Percentiles rank a stretch among this genome's conserved stretches.
phyloP scores from a whole-genome alignment of 371 early-diverging fungal genomes.

The Gilbertella persicaria region DNA sequence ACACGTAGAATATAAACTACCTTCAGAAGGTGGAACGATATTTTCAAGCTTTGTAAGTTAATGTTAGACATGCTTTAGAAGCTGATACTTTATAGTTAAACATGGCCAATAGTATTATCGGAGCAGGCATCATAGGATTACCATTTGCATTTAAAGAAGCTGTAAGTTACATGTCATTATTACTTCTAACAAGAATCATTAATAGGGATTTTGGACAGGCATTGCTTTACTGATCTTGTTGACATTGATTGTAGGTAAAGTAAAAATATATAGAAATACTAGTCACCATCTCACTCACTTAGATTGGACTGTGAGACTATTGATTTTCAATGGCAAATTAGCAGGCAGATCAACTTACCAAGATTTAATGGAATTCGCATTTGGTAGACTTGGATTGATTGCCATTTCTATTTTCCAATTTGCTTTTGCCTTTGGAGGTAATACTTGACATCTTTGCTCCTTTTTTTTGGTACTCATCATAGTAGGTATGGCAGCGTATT shows the following conservation, averaged over 20 bases:
- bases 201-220: constrained; percentile 64
- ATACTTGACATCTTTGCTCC: neutral
- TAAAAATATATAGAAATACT: no score
- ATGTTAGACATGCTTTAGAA: constrained; percentile 9
- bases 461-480: neutral
- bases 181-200: neutral
- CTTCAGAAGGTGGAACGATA: constrained; percentile 50
- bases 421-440: constrained; percentile 84
- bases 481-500: constrained; percentile 75
- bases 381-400: constrained; percentile 71
- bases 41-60: constrained; percentile 51
- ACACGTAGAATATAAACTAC: constrained; percentile 29
- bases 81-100: constrained; percentile 49
- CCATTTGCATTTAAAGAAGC: constrained; percentile 66
- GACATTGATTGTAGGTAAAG: constrained; percentile 64
- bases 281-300: no score
- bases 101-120: constrained; percentile 79
- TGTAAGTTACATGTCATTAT: constrained; percentile 24
- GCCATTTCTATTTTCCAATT: constrained; percentile 79
- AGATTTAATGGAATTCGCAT: constrained; percentile 73
- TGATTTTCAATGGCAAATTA: constrained; percentile 71
- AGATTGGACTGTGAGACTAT: constrained; percentile 79
- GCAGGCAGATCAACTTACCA: constrained; percentile 76
- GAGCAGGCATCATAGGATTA: constrained; percentile 72
- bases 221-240: constrained; percentile 60